Evolutionary conservation across 2,329 filamentous ascomycete species (phyloP), one percentile per base, ranked within the genome.

Genomic region (Microsporum audouinii): DNA sequence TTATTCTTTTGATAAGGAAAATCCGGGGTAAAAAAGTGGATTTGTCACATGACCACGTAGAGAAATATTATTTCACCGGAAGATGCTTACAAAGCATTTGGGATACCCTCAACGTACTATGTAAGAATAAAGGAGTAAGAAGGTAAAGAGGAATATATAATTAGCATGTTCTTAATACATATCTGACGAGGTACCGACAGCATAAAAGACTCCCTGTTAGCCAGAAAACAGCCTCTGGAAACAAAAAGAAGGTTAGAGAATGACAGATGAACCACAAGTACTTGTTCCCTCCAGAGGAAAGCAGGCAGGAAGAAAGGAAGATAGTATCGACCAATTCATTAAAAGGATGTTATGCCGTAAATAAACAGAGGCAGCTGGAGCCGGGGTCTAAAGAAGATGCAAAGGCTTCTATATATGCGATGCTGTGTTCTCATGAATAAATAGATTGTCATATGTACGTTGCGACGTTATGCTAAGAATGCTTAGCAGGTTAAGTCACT

Each of bases 361-460:
- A 47, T 47, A 23, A 29, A 47, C n/a, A 43, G 23, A 27, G 43
- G 43, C 43, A 47, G 43, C 27, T 53, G 49, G 27, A 27, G 33
- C n/a, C 17, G 31, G 49, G 31, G 27, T n/a, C 14, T 12, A 33
- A 53, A 53, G 49, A 23, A 53, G 31, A 53, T 53, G 49, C 31
- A 53, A 31, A 14, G 49, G 27, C 49, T 53, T 53, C 49, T 53
- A 53, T 53, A 53, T 53, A 53, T 53, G 49, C 49, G 49, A 53
- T 53, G 49, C 49, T 53, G 49, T 53, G 49, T 53, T 53, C 49
- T 53, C 49, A 53, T 53, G 27, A 53, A 53, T 34, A 53, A 53
- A 53, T 53, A 29, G 49, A 34, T 10, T 31, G 49, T 53, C 49
- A 34, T 53, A 53, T 53, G 49, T 53, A 53, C 49, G 29, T 53